Base-by-base conservation (phyloP, 352 stramenopile species). In the Halophytophthora polymorphica region DNA sequence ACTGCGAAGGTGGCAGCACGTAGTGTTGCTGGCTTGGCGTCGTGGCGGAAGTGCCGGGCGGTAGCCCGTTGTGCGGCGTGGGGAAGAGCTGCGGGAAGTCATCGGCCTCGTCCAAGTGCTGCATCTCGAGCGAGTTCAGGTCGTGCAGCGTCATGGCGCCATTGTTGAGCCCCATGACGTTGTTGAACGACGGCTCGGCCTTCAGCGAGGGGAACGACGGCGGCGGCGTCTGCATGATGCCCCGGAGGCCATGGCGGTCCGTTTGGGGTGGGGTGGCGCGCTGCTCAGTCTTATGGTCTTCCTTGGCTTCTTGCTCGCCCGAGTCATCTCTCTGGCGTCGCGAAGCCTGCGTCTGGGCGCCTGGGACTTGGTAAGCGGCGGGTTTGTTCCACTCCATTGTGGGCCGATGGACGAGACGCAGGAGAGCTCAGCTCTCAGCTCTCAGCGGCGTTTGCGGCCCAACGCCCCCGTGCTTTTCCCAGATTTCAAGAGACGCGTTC, bases 341-440 rank as follows among this genome's bases (percentile, higher is more conserved):
- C 31, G 39, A 41, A 53, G 40, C 49, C 19, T 45, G 6, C 3
- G 41, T 50, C 36, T 62, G 50, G 22, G 14, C 48, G 41, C 37
- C 46, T 39, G 46, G 29, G 23, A 54, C 19, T 46, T 64, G 62
- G 28, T 38, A 63, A 5, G 46, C 22, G 36, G 50, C 36, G 21
- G 44, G 22, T 43, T 64, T 62, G 47, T 47, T 60, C 64, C 64
- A 73, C 47, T 73, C 64, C 64, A 73, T 73, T 17, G 35, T 14
- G 11, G n/a, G 15, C 13, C 33, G 17, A 33, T 53, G 47, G 39
- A 50, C 40, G 36, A 48, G 23, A 35, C 43, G 31, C 19, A 33
- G 11, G 15, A 38, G 3, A 17, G 13, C 33, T 6, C 11, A 17
- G 13, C 33, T 6, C 11, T 3, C 33, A 38, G 11, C 11, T 5